These are phyloP conservation scores for Xylariaceae sp. DNA, from an alignment of 2,329 filamentous ascomycete species.

Conservation along the genomic window DNA sequence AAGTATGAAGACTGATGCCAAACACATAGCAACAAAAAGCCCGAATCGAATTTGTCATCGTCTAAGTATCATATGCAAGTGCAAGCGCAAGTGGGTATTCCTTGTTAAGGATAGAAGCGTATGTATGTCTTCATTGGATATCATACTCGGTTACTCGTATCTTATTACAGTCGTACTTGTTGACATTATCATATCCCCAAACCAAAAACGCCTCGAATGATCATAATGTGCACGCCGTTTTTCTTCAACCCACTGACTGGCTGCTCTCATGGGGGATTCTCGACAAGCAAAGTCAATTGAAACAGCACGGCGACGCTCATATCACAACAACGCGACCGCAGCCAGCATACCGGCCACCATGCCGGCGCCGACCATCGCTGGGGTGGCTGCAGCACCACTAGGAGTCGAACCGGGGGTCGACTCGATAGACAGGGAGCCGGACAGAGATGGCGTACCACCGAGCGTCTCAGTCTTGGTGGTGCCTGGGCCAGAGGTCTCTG, in stretches of 20 bases:
- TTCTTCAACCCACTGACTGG: not conserved
- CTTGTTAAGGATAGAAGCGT: no score
- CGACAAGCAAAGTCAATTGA: not conserved
- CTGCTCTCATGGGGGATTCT: not conserved
- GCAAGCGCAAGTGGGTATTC: no score
- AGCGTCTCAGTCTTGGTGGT: conserved; percentile 10
- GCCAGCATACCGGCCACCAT: conserved; percentile 24
- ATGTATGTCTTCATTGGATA: no score
- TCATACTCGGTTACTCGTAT: no score
- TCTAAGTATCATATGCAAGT: no score
- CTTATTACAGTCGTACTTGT: no score
- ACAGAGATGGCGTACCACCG: conserved; percentile 6
- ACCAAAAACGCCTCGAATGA: not conserved
- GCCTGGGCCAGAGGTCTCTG: not conserved
- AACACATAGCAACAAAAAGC: no score
- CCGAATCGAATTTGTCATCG: no score
- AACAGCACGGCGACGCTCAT: not conserved
- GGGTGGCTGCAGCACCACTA: not conserved
- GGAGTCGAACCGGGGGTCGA: not conserved
- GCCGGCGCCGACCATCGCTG: conserved; percentile 15
- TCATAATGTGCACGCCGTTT: not conserved
- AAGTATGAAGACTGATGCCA: no score
- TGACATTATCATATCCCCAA: not conserved
- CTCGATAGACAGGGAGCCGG: conserved; percentile 5
- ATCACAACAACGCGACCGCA: conserved; percentile 20